Percentiles rank a stretch among this genome's conserved stretches.
Conservation (phyloP, 768 basidiomycete species). For the Goffeauzyma gilvescens region DNA sequence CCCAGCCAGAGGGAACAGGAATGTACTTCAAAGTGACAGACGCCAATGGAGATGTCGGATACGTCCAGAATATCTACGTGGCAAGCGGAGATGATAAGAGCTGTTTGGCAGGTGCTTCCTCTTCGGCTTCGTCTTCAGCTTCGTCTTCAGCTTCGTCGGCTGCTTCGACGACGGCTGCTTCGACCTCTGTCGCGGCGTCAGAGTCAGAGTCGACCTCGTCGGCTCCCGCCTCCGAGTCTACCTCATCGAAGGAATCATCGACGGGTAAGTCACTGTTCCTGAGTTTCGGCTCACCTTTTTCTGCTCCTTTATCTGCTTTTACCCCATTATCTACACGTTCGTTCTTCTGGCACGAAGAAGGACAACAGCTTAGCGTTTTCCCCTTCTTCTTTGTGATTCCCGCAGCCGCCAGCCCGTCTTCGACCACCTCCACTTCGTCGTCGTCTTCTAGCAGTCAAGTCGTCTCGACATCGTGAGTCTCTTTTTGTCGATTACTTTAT, state of each 20-base stretch:
- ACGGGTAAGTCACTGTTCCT: not conserved
- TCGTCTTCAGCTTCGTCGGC: slow-evolving; percentile 2
- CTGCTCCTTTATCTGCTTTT: not conserved
- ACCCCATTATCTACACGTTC: no score
- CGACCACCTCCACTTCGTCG: not conserved
- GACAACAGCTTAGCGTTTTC: not conserved
- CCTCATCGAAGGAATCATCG: not conserved
- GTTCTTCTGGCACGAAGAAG: no score
- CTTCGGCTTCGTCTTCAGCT: slow-evolving; percentile 4
- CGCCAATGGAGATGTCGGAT: slow-evolving; percentile 16
- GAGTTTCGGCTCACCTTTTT: not conserved
- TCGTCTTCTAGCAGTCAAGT: not conserved
- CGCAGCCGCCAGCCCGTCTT: not conserved
- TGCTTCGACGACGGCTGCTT: not conserved
- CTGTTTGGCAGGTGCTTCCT: slow-evolving; percentile 12
- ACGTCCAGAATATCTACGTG: slow-evolving; percentile 25
- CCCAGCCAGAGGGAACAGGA: slow-evolving; percentile 12
- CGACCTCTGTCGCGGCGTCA: not conserved
- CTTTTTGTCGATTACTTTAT: no score
- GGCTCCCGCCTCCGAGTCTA: not conserved
- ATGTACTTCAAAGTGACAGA: slow-evolving; percentile 29
- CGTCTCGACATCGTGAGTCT: not conserved
- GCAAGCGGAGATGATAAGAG: slow-evolving; percentile 9
- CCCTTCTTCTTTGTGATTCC: not conserved
- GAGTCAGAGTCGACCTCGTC: not conserved